Evolutionary conservation across 1,284 basidiomycete species (phyloP), one percentile per base, ranked within the genome.

Genomic region (Ceratobasidium sp.): DNA sequence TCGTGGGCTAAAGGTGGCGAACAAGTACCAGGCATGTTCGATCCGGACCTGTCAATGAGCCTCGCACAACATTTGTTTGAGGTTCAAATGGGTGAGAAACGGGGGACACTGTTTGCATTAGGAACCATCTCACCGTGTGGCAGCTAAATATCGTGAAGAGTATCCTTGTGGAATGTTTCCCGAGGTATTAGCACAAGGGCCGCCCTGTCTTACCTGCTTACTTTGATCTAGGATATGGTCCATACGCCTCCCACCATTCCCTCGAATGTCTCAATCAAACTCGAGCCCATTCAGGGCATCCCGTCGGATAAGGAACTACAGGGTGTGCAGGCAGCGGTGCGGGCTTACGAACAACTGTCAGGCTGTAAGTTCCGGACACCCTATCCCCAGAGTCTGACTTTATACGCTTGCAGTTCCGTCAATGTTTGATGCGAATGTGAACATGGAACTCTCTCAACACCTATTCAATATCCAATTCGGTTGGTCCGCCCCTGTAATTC

Each of bases 41-140:
- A 67, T 45, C 25, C 64, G 2, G 38, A 29, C n/a, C 22, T 68
- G 8, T 40, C 53, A n/a, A n/a, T 35, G 38, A 17, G 27, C 2
- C 40, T 68, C 7, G 25, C 65, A n/a, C 22, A 56, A n/a, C 34
- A 68, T 27, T 45, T 68, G 20, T 68, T 68, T 25, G 29, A 31
- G 4, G 40, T 55, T 17, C 65, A 68, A 22, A 68, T 68, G 65
- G 53, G 65, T 68, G 29, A 7, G 65, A n/a, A n/a, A n/a, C n/a
- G n/a, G n/a, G n/a, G n/a, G n/a, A n/a, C n/a, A n/a, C n/a, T n/a
- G n/a, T n/a, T n/a, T n/a, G n/a, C n/a, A n/a, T n/a, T n/a, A n/a
- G n/a, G n/a, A n/a, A n/a, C n/a, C n/a, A n/a, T n/a, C n/a, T n/a
- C n/a, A n/a, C n/a, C n/a, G n/a, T n/a, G n/a, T n/a, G n/a, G n/a